Conservation (phyloP, 345 rosid species). For the Iberis pinnata region DNA sequence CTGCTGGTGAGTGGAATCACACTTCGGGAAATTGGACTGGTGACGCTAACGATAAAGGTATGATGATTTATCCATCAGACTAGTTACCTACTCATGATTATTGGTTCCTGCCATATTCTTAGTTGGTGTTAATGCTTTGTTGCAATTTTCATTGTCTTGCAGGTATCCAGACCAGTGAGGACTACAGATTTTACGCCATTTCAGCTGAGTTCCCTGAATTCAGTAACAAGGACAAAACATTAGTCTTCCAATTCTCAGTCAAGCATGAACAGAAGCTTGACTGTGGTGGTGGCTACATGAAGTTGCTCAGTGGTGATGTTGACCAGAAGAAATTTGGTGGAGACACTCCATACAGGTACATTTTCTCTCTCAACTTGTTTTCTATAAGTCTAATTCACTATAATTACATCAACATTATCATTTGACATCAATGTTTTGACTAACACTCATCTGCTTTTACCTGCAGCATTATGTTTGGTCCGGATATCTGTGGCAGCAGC, state of each 20-base stretch:
- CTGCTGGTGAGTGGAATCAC: slow-evolving; percentile 90
- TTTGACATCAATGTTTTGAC: background rate
- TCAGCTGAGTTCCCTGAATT: slow-evolving; percentile 90
- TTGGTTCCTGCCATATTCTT: background rate
- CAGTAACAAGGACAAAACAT: slow-evolving; percentile 85
- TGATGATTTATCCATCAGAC: background rate
- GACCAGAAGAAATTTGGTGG: slow-evolving; percentile 97
- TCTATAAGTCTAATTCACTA: background rate
- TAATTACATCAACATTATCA: too few species aligned
- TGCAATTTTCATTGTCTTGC: background rate
- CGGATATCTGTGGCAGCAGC: slow-evolving; percentile 92
- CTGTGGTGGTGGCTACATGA: slow-evolving; percentile 99
- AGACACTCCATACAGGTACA: slow-evolving; percentile 90
- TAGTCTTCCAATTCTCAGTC: slow-evolving; percentile 91
- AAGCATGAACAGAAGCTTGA: slow-evolving; percentile 99
- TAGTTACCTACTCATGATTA: background rate
- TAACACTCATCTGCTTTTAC: background rate
- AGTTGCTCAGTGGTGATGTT: slow-evolving; percentile 73
- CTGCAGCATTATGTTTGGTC: slow-evolving; percentile 98
- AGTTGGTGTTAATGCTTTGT: background rate
- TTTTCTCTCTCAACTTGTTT: background rate
- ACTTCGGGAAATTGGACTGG: slow-evolving; percentile 97
- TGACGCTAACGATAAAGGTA: slow-evolving; percentile 84
- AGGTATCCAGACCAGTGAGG: slow-evolving; percentile 98
- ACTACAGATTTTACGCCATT: slow-evolving; percentile 93